phyloP scores from a whole-genome alignment of 106 monocot species.

The Hemerocallis citrina region DNA sequence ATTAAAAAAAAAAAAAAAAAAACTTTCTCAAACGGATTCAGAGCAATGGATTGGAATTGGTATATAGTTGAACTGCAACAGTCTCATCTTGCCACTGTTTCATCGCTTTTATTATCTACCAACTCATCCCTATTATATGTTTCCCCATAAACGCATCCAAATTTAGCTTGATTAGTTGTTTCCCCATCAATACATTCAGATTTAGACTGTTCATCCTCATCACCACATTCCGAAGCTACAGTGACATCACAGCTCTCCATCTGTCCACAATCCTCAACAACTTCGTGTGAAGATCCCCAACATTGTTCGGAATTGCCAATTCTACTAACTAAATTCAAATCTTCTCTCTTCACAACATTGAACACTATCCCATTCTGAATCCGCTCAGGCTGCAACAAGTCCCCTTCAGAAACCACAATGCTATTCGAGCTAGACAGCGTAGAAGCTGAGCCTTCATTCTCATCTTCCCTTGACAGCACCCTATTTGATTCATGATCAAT shows the following conservation, averaged over 20 bases:
- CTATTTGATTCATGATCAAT: slow-evolving; percentile 23
- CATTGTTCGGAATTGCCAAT: slow-evolving; percentile 27
- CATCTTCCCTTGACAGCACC: slow-evolving; percentile 23
- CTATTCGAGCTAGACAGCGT: slow-evolving; percentile 19
- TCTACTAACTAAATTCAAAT: slow-evolving; percentile 9
- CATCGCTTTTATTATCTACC: too few relatives aligned
- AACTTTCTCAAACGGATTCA: too few relatives aligned
- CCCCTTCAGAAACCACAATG: slow-evolving; percentile 73
- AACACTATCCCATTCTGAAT: slow-evolving; percentile 67
- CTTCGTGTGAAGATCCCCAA: slow-evolving; percentile 11
- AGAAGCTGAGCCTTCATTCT: slow-evolving; percentile 18
- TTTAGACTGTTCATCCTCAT: slow-evolving; percentile 21
- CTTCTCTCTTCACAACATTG: slow-evolving; percentile 69
- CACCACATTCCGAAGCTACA: slow-evolving; percentile 34
- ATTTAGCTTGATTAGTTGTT: too few relatives aligned
- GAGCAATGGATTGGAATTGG: too few relatives aligned
- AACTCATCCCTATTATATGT: too few relatives aligned
- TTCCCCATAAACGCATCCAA: too few relatives aligned
- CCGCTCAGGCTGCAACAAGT: slow-evolving; percentile 78
- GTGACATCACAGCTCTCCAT: slow-evolving; percentile 41
- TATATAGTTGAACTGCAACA: too few relatives aligned
- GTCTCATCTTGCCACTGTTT: too few relatives aligned
- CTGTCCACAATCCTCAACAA: slow-evolving; percentile 42
- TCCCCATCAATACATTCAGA: too few relatives aligned
- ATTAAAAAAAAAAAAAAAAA: too few relatives aligned